A percentile compares a stretch with the other conserved stretches of the same genome.
Conservation (phyloP, 2,329 filamentous ascomycete species). For the Claviceps digitariae region DNA sequence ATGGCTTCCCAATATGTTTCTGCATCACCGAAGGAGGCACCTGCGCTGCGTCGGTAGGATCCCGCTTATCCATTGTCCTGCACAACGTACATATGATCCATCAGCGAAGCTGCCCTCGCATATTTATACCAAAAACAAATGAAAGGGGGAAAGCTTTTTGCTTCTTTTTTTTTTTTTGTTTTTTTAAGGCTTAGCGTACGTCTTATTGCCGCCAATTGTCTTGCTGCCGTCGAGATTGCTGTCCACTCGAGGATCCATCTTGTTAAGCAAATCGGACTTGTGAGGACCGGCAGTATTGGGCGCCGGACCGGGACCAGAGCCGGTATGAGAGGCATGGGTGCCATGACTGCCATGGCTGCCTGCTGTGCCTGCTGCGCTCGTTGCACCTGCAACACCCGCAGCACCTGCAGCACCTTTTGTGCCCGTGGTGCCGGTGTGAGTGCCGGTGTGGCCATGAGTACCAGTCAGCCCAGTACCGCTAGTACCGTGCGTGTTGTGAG, state of each 20-base stretch:
- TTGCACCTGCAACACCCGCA: too few relatives aligned
- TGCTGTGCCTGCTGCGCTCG: slow-evolving; percentile 15
- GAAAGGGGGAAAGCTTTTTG: background rate
- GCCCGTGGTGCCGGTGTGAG: slow-evolving; percentile 5
- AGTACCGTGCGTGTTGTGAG: background rate
- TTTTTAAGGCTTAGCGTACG: slow-evolving; percentile 22
- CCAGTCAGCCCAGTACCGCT: background rate
- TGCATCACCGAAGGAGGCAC: slow-evolving; percentile 41
- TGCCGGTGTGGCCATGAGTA: background rate
- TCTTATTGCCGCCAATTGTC: slow-evolving; percentile 41
- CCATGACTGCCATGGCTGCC: slow-evolving; percentile 3
- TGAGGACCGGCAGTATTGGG: slow-evolving; percentile 28
- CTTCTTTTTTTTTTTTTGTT: slow-evolving; percentile 7
- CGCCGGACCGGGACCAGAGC: slow-evolving; percentile 17
- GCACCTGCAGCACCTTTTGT: too few relatives aligned
- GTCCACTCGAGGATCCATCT: slow-evolving; percentile 41
- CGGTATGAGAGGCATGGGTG: background rate
- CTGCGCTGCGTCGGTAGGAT: slow-evolving; percentile 42
- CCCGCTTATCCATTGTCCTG: slow-evolving; percentile 15
- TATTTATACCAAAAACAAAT: background rate
- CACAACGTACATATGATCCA: background rate
- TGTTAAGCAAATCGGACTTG: slow-evolving; percentile 39
- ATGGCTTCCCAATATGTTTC: slow-evolving; percentile 31
- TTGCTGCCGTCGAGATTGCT: slow-evolving; percentile 39
- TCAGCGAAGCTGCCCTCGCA: background rate